Percentiles rank a stretch among this genome's conserved stretches.
phyloP scores from a whole-genome alignment of 176 grass and related monocot species.

The Triticum monococcum region DNA sequence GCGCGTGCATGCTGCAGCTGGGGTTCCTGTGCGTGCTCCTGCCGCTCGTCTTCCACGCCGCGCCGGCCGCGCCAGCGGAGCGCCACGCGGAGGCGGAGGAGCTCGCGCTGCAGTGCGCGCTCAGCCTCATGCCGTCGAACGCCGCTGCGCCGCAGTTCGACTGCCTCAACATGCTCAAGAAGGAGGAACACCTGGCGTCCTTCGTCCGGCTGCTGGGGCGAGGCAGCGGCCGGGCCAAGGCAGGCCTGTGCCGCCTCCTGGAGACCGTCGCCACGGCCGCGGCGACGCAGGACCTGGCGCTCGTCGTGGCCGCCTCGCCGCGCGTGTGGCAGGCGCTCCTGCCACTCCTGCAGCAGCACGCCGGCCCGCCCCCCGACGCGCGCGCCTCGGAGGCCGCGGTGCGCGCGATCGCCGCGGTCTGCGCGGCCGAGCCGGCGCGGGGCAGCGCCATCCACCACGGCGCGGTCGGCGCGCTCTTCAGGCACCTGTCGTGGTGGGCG shows the following conservation, averaged over 20 bases:
- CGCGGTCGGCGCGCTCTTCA: slow-evolving; percentile 48
- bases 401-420: slow-evolving; percentile 57
- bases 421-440: slow-evolving; percentile 39
- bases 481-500: slow-evolving; percentile 44
- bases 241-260: slow-evolving; percentile 56
- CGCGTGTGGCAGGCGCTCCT: slow-evolving; percentile 57
- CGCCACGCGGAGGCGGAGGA: slow-evolving; percentile 27
- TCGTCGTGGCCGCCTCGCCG: slow-evolving; percentile 43
- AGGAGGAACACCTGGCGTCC: slow-evolving; percentile 41
- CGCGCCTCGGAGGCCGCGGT: slow-evolving; percentile 42
- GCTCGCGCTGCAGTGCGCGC: slow-evolving; percentile 61
- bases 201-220: slow-evolving; percentile 49
- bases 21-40: slow-evolving; percentile 71
- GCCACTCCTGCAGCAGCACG: slow-evolving; percentile 30
- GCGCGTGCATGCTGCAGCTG: slow-evolving; percentile 68
- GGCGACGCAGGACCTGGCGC: slow-evolving; percentile 43
- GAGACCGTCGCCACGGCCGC: slow-evolving; percentile 56
- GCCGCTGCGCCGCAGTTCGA: slow-evolving; percentile 40
- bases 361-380: slow-evolving; percentile 5
- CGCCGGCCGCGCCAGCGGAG: neutral
- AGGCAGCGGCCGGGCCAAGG: slow-evolving; percentile 45
- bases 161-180: slow-evolving; percentile 68
- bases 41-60: slow-evolving; percentile 56
- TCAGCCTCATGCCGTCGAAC: slow-evolving; percentile 46
- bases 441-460: slow-evolving; percentile 61